Base-by-base conservation (phyloP, 345 rosid genomes). In the Toxicodendron radicans region DNA sequence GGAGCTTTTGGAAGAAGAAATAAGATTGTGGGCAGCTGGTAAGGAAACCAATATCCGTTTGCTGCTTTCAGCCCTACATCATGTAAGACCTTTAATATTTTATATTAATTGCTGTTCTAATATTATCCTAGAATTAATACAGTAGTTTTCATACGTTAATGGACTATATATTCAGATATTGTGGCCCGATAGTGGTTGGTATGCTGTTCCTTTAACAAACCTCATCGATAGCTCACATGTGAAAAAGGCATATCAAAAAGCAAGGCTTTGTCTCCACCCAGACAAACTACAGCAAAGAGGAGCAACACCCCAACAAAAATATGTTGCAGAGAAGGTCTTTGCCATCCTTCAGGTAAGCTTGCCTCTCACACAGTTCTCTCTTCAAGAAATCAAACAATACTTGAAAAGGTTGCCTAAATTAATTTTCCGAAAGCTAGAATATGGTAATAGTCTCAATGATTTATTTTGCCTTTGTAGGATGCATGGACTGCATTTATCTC, bases 261-360 rank as follows among this genome's bases (percentile, higher is more conserved):
- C 97, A 58, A 85, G 97, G 77, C 85, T 91, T 60, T 95, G 99
- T 75, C 92, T 95, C 75, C 99, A 95, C 78, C 99, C 99, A 1
- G 97, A 91, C 81, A 92, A 91, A 79, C 76, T 95, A 48, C 99
- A 92, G 73, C 99, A 95, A 75, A 85, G 94, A 83, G 90, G 94
- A 73, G 90, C 92, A 54, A 83, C 95, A 23, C 70, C 38, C 2
- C 78, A 73, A n/a, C 97, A 92, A 56, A 95, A 91, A 64, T 86
- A 86, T 66, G 70, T 92, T 4, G 97, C 99, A 5, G 85, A 87
- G 38, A 87, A 87, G 80, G 92, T 85, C 72, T 92, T 92, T 85
- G 64, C 90, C 32, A 81, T 89, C 74, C 95, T 95, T 71, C 97
- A 91, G 99, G 97, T 95, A 82, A 17, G 45, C 7, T 21, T 52